Conservation (phyloP, 345 rosid genomes). For the Salix arbutifolia region DNA sequence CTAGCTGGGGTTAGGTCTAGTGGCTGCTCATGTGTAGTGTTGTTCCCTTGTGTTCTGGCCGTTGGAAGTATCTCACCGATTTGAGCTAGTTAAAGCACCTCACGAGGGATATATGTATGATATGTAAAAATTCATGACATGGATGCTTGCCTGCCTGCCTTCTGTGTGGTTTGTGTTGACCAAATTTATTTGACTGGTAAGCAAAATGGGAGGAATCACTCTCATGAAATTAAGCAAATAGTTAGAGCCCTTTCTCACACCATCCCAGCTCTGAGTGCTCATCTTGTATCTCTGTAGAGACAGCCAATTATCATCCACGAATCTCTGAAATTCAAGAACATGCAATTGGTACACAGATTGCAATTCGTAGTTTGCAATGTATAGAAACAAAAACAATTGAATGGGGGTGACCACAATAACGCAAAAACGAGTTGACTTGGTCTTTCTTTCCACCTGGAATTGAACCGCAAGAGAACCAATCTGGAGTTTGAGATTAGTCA, state of each 20-base stretch:
- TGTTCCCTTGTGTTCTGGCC: conserved; percentile 6
- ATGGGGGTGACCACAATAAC: background rate
- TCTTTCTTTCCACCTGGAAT: background rate
- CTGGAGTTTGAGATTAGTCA: too few species aligned
- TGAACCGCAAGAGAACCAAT: background rate
- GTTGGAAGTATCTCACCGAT: conserved; percentile 27
- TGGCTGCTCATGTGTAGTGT: background rate
- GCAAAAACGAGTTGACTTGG: background rate
- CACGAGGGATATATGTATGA: conserved; percentile 19
- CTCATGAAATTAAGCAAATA: too few species aligned
- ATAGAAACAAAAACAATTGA: background rate
- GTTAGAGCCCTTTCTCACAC: too few species aligned
- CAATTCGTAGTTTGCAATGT: too few species aligned
- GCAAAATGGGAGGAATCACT: too few species aligned
- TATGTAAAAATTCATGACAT: background rate
- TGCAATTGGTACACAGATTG: too few species aligned
- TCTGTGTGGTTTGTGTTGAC: background rate
- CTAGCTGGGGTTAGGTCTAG: conserved; percentile 1
- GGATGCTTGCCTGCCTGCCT: background rate
- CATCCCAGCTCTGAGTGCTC: too few species aligned
- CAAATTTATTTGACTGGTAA: too few species aligned
- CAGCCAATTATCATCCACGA: too few species aligned
- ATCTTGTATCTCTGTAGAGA: too few species aligned
- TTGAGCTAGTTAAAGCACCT: conserved; percentile 6
- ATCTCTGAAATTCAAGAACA: too few species aligned